These are phyloP conservation scores for Beauveria sp. DNA, from an alignment of 2,329 filamentous ascomycete genomes.

Conservation along the genomic window DNA sequence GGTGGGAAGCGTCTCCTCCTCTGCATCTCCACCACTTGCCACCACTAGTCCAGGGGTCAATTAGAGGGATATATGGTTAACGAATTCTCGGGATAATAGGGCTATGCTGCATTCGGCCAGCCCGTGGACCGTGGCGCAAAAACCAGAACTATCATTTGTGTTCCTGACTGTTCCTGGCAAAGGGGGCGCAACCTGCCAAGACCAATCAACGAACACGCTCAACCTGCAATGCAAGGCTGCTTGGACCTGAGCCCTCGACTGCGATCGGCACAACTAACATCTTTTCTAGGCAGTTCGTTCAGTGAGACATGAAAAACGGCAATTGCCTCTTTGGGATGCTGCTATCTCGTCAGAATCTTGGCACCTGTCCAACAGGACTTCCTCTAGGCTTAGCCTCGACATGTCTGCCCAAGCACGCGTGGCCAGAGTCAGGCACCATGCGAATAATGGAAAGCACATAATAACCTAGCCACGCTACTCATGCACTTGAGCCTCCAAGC, in stretches of 20 bases:
- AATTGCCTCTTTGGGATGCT: conserved; percentile 3
- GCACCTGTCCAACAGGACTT: not conserved
- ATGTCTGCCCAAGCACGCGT: not conserved
- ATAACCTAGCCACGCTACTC: not conserved
- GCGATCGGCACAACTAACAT: not conserved
- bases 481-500: not conserved
- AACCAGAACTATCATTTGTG: no score
- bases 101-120: not conserved
- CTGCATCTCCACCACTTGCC: not conserved
- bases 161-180: not conserved
- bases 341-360: not conserved
- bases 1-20: not conserved
- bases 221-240: not conserved
- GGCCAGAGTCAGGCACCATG: not conserved
- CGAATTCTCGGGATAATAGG: no score
- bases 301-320: not conserved
- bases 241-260: not conserved
- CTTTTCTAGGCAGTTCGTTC: not conserved
- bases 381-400: not conserved
- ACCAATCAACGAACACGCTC: not conserved
- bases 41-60: not conserved
- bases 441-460: not conserved
- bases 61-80: no score
- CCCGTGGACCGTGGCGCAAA: not conserved
- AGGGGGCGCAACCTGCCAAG: not conserved